phyloP scores from a whole-genome alignment of 768 basidiomycete genomes.

The Leccinum boreale region DNA sequence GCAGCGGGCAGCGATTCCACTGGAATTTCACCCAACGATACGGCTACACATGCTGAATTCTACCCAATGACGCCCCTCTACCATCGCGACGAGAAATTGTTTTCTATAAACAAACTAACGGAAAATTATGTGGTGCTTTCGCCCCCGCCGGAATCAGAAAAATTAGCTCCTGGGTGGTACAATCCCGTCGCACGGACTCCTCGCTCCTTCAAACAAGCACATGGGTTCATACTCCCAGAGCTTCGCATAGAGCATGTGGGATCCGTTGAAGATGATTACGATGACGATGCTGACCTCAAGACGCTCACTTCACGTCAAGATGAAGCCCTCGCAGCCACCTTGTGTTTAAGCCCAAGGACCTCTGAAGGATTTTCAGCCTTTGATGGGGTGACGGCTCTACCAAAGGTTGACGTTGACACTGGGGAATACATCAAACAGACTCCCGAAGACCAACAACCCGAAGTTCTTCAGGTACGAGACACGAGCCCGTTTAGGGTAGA shows the following conservation, averaged over 20 bases:
- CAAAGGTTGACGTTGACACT: slow-evolving; percentile 4
- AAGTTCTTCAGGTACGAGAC: slow-evolving; percentile 36
- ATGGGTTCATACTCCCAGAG: slow-evolving; percentile 22
- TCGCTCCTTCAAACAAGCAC: slow-evolving; percentile 13
- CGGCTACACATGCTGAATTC: slow-evolving; percentile 11
- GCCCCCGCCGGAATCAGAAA: slow-evolving; percentile 29
- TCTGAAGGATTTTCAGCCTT: slow-evolving; percentile 25
- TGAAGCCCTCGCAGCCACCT: slow-evolving; percentile 39
- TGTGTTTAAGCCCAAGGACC: slow-evolving; percentile 46
- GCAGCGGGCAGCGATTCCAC: slow-evolving; percentile 15
- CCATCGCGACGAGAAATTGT: slow-evolving; percentile 28
- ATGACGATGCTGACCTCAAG: slow-evolving; percentile 29
- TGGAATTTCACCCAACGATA: slow-evolving; percentile 12
- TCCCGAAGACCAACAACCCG: slow-evolving; percentile 3
- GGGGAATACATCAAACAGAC: slow-evolving; percentile 7
- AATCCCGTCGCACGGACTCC: slow-evolving; percentile 21
- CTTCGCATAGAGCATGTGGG: slow-evolving; percentile 12
- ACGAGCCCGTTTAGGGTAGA: slow-evolving; percentile 50
- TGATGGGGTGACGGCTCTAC: neutral
- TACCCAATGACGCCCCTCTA: slow-evolving; percentile 22
- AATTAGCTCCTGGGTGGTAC: slow-evolving; percentile 31
- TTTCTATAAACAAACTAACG: slow-evolving; percentile 24
- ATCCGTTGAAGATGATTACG: slow-evolving; percentile 15
- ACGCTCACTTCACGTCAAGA: slow-evolving; percentile 30
- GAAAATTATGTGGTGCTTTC: slow-evolving; percentile 15